Evolutionary conservation across 1,284 basidiomycete genomes (phyloP).

Genomic region (Coniferiporia weirii): DNA sequence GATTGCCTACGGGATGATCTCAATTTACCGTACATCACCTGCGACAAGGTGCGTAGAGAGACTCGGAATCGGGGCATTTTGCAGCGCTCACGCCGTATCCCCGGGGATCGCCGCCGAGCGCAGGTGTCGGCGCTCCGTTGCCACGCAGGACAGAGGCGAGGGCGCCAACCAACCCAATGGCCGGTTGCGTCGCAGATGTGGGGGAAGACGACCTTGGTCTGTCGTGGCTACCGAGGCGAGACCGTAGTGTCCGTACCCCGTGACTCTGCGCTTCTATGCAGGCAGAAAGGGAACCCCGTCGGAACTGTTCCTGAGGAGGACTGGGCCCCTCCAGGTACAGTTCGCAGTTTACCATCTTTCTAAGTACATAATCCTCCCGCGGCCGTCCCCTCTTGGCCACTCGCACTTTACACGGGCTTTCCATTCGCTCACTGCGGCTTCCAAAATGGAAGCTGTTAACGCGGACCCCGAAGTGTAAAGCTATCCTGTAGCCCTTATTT

Average conservation of each 20-base stretch:
- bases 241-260: neutral
- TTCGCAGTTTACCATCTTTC: neutral
- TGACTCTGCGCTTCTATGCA: constrained; percentile 4
- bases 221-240: constrained; percentile 7
- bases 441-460: constrained; percentile 8
- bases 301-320: constrained; percentile 1
- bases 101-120: no score
- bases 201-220: neutral
- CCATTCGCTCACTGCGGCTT: constrained; percentile 2
- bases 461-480: constrained; percentile 6
- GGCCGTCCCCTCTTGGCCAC: neutral
- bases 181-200: neutral
- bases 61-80: no score
- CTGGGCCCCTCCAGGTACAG: no score
- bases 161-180: neutral
- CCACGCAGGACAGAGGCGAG: neutral
- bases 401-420: constrained; percentile 2
- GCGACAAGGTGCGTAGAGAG: no score
- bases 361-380: constrained; percentile 1
- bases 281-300: neutral
- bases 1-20: no score
- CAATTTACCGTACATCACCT: no score
- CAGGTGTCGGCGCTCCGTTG: neutral
- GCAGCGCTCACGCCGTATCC: no score
- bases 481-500: no score